Evolutionary conservation across 495 filamentous ascomycete species (phyloP).

Genomic region (Podospora pseudopauciseta): DNA sequence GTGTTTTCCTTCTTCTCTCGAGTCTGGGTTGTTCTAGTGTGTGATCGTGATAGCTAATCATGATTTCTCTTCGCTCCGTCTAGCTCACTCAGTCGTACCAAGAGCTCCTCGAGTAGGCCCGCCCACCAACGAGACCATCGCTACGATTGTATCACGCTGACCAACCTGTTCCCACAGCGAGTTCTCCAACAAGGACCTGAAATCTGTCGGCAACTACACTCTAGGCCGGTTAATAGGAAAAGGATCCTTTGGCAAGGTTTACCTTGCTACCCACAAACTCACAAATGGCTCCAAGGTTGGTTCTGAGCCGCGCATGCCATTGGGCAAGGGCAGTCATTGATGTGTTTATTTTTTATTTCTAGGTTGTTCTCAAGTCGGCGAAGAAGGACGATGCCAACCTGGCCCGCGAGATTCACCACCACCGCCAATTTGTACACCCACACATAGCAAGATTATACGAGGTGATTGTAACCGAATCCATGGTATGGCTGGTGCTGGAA

Average conservation of each 20-base stretch:
- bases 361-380: slow-evolving; percentile 97
- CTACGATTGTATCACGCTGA: slow-evolving; percentile 20
- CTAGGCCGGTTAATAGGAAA: slow-evolving; percentile 91
- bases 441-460: slow-evolving; percentile 97
- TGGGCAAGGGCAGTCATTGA: background rate
- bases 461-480: slow-evolving; percentile 88
- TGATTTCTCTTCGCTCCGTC: background rate
- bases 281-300: slow-evolving; percentile 96
- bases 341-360: slow-evolving; percentile 8
- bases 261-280: slow-evolving; percentile 93
- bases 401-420: slow-evolving; percentile 95
- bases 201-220: slow-evolving; percentile 89
- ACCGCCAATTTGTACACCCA: slow-evolving; percentile 94
- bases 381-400: slow-evolving; percentile 95
- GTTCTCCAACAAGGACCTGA: slow-evolving; percentile 88
- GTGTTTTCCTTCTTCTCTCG: slow-evolving; percentile 22
- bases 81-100: slow-evolving; percentile 96
- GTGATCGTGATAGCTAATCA: slow-evolving; percentile 27
- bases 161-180: slow-evolving; percentile 55
- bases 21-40: background rate
- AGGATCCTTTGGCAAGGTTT: slow-evolving; percentile 97
- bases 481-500: slow-evolving; percentile 96
- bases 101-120: slow-evolving; percentile 82
- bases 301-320: slow-evolving; percentile 1
- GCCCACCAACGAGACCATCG: background rate